These are phyloP conservation scores for Populus nigra DNA, from an alignment of 345 rosid species.

Conservation along the genomic window DNA sequence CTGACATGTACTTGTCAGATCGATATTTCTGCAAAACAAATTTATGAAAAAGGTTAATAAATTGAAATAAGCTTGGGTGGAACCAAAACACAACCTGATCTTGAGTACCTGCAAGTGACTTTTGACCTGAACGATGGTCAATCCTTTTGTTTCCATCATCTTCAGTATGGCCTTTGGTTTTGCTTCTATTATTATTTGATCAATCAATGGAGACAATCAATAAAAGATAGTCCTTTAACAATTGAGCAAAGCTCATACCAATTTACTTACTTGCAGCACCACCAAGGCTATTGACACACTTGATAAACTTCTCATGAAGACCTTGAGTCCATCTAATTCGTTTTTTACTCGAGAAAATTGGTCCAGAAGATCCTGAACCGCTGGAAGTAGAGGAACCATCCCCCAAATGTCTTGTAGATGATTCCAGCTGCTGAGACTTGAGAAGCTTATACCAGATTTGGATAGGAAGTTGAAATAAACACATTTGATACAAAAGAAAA, in stretches of 20 bases:
- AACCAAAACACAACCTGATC: neutral
- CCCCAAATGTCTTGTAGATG: neutral
- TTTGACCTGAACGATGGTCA: constrained; percentile 20
- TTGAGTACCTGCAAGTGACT: constrained; percentile 24
- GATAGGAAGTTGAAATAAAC: neutral
- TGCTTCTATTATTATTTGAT: constrained; percentile 14
- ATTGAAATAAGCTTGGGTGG: neutral
- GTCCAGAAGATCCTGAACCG: neutral
- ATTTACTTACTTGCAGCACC: constrained; percentile 17
- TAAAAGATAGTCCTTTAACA: neutral
- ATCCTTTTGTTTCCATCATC: constrained; percentile 20
- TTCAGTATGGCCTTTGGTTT: constrained; percentile 20
- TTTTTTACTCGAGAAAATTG: neutral
- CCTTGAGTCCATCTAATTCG: constrained; percentile 13
- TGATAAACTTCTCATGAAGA: constrained; percentile 10
- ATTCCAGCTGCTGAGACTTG: neutral
- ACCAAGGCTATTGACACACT: constrained; percentile 21
- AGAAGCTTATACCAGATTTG: neutral
- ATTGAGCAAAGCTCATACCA: neutral
- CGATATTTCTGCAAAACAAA: constrained; percentile 14
- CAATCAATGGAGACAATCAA: neutral
- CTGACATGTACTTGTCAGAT: neutral
- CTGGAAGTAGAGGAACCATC: neutral
- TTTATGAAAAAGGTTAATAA: too few species aligned
- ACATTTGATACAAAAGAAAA: too few species aligned